Base-by-base conservation (phyloP, 768 basidiomycete species). In the Boletus sp. region DNA sequence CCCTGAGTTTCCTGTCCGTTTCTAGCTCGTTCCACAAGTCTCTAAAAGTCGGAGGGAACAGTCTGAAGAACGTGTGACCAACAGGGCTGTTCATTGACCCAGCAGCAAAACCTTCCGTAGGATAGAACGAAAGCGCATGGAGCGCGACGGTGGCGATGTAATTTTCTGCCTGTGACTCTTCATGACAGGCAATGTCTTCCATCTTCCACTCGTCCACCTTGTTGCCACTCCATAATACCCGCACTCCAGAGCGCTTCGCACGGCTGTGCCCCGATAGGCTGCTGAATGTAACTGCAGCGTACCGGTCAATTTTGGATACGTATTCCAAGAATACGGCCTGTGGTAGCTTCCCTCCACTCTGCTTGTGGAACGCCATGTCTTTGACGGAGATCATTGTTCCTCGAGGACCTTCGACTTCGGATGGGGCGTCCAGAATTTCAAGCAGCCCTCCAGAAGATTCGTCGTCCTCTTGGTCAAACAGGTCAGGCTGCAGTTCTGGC, bases 1-100 rank as follows among this genome's bases (percentile, higher is more conserved):
- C 84, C 32, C 74, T 74, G 7, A 63, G 55, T 61, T 85, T 89
- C 61, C 90, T 78, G 27, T 75, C 72, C 4, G 60, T 67, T 63
- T 94, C 93, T 15, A 98, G 73, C 68, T 95, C 91, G 51, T 91
- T 88, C 96, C 96, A 99, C 17, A 99, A 74, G 68, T 93, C 89
- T 57, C 93, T 81, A 70, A 87, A 96, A 17, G 82, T 79, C 3
- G 86, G 77, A 9, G 96, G 93, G n/a, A 98, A 76, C 9, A 84
- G 69, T 59, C 91, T 78, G 70, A 90, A 90, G 60, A 86, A 90
- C 1, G 89, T 85, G 43, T 75, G 75, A 41, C 70, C 79, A 29
- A 77, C 74, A 43, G 78, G 72, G 37, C 76, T 75, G 11, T 71
- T 69, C 32, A 78, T 71, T 5, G 68, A 69, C n/a, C 79, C 78